A percentile compares a stretch with the other conserved stretches of the same genome.
phyloP scores from a whole-genome alignment of 2,329 filamentous ascomycete species.

The Colletotrichum echinochloae region DNA sequence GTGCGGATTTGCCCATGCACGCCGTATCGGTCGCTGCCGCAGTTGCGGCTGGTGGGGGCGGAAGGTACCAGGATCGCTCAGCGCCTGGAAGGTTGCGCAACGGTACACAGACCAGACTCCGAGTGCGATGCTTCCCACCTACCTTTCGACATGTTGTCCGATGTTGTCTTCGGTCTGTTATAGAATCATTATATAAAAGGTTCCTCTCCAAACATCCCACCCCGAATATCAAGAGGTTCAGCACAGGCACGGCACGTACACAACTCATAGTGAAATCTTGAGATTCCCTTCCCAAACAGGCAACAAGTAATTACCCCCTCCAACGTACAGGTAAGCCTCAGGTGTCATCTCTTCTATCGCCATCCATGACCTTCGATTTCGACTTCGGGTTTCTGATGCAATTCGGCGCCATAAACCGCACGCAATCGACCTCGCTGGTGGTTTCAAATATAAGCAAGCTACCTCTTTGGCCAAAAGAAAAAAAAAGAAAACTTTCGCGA shows the following conservation, averaged over 20 bases:
- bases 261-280: neutral
- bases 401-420: neutral
- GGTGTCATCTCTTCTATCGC: conserved; percentile 32
- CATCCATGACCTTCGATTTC: conserved; percentile 31
- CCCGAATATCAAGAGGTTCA: neutral
- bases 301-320: conserved; percentile 23
- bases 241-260: neutral
- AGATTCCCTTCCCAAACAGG: neutral
- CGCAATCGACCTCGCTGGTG: neutral
- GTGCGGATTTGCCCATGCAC: neutral
- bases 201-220: neutral
- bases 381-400: neutral
- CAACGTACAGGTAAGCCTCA: conserved; percentile 22
- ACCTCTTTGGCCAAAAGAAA: neutral
- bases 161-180: neutral
- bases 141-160: neutral
- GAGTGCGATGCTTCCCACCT: neutral
- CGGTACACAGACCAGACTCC: neutral
- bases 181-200: no score
- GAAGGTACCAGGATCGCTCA: conserved; percentile 15
- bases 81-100: neutral
- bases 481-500: neutral
- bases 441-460: no score
- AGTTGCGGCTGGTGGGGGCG: conserved; percentile 16
- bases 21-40: conserved; percentile 14